Evolutionary conservation across 202 grass and related monocot genomes (phyloP).

Genomic region (Zoysia matrella): DNA sequence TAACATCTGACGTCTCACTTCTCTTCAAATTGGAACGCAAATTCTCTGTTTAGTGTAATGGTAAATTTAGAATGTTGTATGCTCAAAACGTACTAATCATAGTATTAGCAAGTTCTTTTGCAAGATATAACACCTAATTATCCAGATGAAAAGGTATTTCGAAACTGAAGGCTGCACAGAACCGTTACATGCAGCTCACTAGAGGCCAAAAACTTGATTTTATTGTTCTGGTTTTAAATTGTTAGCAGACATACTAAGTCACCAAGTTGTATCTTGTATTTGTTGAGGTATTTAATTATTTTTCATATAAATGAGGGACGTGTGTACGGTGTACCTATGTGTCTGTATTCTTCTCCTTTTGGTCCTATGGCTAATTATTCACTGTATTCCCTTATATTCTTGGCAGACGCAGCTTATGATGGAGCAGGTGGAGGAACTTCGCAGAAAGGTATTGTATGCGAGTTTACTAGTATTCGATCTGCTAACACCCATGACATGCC

Average conservation of each 20-base stretch:
- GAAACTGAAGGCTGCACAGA: too few species aligned
- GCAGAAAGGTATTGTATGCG: constrained; percentile 62
- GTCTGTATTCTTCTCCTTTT: neutral
- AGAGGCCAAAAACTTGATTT: neutral
- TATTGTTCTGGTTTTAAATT: neutral
- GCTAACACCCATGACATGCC: neutral
- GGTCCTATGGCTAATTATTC: neutral
- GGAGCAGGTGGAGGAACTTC: constrained; percentile 96
- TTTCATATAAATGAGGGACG: too few species aligned
- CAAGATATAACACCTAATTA: neutral
- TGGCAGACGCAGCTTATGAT: constrained; percentile 87
- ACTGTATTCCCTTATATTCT: neutral
- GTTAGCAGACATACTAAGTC: neutral
- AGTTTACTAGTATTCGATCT: too few species aligned
- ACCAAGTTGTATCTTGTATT: too few species aligned
- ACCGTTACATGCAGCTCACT: neutral
- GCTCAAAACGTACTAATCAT: neutral
- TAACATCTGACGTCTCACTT: constrained; percentile 2
- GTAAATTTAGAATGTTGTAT: neutral
- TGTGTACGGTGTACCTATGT: too few species aligned
- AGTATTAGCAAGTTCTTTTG: neutral
- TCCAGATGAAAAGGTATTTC: too few species aligned
- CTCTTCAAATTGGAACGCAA: neutral
- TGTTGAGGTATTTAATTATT: too few species aligned
- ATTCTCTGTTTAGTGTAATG: neutral